These are phyloP conservation scores for Acanthamoeba lenticulata DNA, from an alignment of 208 protist genomes.

Conservation along the genomic window DNA sequence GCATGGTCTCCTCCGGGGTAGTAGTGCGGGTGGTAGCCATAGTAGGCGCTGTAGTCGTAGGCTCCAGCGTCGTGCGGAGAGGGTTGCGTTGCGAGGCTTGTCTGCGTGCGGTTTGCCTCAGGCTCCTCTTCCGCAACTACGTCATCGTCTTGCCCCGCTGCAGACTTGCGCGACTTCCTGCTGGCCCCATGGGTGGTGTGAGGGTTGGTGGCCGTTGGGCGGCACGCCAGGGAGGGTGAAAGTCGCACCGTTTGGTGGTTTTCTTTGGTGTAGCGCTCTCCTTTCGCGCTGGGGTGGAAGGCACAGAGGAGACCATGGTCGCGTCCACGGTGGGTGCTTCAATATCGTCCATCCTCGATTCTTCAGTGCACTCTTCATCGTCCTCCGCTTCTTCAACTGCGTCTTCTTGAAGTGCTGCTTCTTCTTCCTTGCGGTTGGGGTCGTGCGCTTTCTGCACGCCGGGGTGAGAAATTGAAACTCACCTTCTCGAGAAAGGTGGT, in stretches of 20 bases:
- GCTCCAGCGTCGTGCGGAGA: background rate
- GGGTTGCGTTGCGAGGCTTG: background rate
- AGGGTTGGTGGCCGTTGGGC: background rate
- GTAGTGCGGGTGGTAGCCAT: background rate
- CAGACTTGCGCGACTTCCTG: background rate
- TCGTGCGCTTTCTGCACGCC: slow-evolving; percentile 13
- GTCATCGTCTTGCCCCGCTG: background rate
- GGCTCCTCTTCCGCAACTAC: background rate
- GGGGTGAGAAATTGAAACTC: background rate
- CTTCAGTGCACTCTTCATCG: background rate
- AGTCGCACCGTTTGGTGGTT: background rate
- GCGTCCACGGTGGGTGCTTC: background rate
- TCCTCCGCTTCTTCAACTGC: background rate
- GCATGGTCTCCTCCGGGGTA: background rate
- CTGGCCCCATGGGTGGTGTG: background rate
- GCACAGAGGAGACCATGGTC: background rate
- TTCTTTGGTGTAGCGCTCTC: background rate
- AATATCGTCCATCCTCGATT: background rate
- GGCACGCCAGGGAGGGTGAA: background rate
- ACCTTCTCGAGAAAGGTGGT: background rate
- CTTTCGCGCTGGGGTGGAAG: background rate
- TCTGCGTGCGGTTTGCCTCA: background rate
- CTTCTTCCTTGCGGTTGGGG: slow-evolving; percentile 31
- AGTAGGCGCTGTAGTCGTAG: background rate
- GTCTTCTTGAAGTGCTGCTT: background rate